Evolutionary conservation across 176 grass and related monocot species (phyloP).

Genomic region (Oryza meyeriana): DNA sequence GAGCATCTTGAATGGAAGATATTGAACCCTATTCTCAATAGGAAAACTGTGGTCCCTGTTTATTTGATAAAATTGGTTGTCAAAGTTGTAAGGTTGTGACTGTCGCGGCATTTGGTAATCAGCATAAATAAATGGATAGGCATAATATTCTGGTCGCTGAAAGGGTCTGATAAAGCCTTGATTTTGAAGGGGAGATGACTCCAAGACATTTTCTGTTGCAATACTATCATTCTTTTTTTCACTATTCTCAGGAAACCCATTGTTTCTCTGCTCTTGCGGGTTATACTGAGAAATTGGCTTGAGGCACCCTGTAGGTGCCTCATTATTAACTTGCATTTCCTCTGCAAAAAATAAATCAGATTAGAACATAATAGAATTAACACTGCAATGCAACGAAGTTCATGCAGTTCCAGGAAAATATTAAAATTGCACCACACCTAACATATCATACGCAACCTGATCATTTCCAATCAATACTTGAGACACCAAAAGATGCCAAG

Average conservation of each 20-base stretch:
- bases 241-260: slow-evolving; percentile 53
- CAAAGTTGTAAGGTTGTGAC: slow-evolving; percentile 41
- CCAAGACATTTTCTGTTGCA: slow-evolving; percentile 40
- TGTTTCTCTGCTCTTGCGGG: slow-evolving; percentile 48
- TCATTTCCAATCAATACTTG: slow-evolving; percentile 8
- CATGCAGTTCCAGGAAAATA: neutral
- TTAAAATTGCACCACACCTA: neutral
- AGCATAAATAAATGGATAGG: slow-evolving; percentile 55
- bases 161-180: slow-evolving; percentile 57
- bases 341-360: slow-evolving; percentile 55
- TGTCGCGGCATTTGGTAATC: slow-evolving; percentile 54
- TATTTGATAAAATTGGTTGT: slow-evolving; percentile 58
- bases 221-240: slow-evolving; percentile 49
- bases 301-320: slow-evolving; percentile 58
- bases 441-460: neutral
- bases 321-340: slow-evolving; percentile 78
- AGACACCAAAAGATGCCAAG: slow-evolving; percentile 7
- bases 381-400: neutral
- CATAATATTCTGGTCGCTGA: slow-evolving; percentile 56
- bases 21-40: slow-evolving; percentile 57
- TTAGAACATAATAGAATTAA: slow-evolving; percentile 32
- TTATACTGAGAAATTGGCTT: slow-evolving; percentile 57
- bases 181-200: slow-evolving; percentile 48
- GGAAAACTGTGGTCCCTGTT: slow-evolving; percentile 52
- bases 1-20: slow-evolving; percentile 67